Conservation (phyloP, 495 filamentous ascomycete species). For the Penicillium bialowiezense region DNA sequence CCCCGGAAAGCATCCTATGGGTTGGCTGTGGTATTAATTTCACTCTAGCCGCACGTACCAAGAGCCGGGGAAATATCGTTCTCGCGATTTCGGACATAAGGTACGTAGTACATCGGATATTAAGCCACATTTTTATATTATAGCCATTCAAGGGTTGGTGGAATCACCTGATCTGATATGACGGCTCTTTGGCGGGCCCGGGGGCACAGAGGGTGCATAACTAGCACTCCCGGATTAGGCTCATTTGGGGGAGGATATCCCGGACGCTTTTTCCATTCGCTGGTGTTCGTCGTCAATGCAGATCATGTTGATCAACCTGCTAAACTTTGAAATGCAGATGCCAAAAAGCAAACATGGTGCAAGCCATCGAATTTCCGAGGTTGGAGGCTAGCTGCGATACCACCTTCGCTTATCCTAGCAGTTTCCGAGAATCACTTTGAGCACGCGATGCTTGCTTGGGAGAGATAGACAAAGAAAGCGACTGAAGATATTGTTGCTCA, state of each 20-base stretch:
- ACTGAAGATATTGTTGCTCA: too few species aligned
- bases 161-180: conserved; percentile 2
- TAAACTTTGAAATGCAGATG: conserved; percentile 4
- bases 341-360: conserved; percentile 19
- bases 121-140: neutral
- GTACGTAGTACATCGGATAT: neutral
- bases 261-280: conserved; percentile 8
- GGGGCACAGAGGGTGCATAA: conserved; percentile 3
- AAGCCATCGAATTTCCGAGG: conserved; percentile 1
- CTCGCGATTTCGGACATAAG: conserved; percentile 11
- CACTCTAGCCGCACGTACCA: conserved; percentile 6
- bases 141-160: neutral
- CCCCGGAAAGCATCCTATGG: conserved; percentile 23
- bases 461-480: too few species aligned
- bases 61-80: neutral
- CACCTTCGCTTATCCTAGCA: neutral
- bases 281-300: conserved; percentile 14
- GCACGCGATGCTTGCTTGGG: neutral
- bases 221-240: conserved; percentile 12
- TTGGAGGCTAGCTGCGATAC: neutral
- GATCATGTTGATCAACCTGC: conserved; percentile 22
- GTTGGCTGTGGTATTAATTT: conserved; percentile 7
- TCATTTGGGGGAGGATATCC: neutral
- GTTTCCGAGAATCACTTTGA: neutral
- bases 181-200: conserved; percentile 1